Evolutionary conservation across 352 stramenopile species (phyloP).

Genomic region (Pythium aristosporum): DNA sequence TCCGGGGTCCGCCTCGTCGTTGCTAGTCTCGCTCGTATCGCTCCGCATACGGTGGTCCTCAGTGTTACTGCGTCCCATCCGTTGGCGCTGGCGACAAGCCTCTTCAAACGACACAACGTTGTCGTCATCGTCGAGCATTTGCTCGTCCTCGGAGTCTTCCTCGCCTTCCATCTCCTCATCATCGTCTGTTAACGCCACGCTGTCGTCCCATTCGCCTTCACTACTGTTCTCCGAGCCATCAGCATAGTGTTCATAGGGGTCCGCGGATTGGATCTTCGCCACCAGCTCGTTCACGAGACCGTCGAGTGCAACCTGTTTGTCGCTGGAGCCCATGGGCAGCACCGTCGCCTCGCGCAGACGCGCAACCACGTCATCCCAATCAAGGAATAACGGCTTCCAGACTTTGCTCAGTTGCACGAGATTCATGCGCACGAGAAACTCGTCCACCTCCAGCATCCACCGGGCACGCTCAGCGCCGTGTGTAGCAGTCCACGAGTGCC

Average conservation of each 20-base stretch:
- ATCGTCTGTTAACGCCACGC: neutral
- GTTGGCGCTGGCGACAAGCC: neutral
- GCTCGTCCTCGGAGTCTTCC: neutral
- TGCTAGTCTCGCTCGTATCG: neutral
- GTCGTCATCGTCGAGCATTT: slow-evolving; percentile 1
- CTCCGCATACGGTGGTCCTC: neutral
- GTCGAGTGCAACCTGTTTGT: neutral
- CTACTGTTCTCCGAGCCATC: too few relatives aligned
- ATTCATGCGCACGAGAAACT: neutral
- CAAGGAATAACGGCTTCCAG: neutral
- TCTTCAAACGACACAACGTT: slow-evolving; percentile 14
- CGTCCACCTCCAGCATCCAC: neutral
- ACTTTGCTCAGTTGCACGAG: neutral
- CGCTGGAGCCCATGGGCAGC: neutral
- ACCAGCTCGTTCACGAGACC: neutral
- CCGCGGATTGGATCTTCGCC: neutral
- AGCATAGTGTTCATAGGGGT: neutral
- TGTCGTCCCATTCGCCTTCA: neutral
- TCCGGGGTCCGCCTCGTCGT: neutral
- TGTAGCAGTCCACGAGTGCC: neutral
- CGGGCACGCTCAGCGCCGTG: neutral
- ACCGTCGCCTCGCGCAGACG: neutral
- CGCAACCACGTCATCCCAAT: neutral
- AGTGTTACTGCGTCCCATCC: neutral
- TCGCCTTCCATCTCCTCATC: neutral